Base-by-base conservation (phyloP, 2,329 filamentous ascomycete species). In the Ascochyta pisi region DNA sequence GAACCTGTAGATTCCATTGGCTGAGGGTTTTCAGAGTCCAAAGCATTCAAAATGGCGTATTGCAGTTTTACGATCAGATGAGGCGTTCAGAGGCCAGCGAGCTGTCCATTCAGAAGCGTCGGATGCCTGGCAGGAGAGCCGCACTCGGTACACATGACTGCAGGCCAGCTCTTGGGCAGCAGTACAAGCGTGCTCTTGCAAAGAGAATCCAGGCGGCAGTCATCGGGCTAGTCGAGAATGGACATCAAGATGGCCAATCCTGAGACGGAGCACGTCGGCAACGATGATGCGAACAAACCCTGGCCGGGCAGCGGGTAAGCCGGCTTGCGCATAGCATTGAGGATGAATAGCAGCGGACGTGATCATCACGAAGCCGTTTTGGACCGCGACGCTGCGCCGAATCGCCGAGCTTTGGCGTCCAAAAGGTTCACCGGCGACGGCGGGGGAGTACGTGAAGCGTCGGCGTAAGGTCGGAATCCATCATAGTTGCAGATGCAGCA, bases 381-480 rank as follows among this genome's bases (percentile, higher is more conserved):
- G 43, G 22, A 51, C 10, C 23, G 33, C 33, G 42, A 40, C 19
- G 48, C 38, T 56, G 24, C 43, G 47, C 53, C 53, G 33, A 34
- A 48, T 39, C 24, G 53, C 53, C 53, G 53, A 56, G 47, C 53
- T 47, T 43, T 50, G 16, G 33, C 23, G 47, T n/a, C 53, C 38
- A 50, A 46, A 56, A 40, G 19, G 50, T 35, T 57, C 54, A 57
- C 54, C 54, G 54, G 54, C 50, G 43, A 8, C 8, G 19, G 49
- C 37, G 45, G 49, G 35, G 44, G 22, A 29, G 40, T 39, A 35
- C n/a, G 47, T 41, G 31, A 13, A 44, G 49, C 40, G 31, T 44
- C 45, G 45, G 44, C 44, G 40, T n/a, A 46, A 50, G 44, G 26
- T 51, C 47, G 47, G 29, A 45, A 40, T 49, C 27, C 27, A 50